Percentiles rank a stretch among this genome's conserved stretches.
Conservation (phyloP, 2,329 filamentous ascomycete genomes). For the Calycina herbarum region DNA sequence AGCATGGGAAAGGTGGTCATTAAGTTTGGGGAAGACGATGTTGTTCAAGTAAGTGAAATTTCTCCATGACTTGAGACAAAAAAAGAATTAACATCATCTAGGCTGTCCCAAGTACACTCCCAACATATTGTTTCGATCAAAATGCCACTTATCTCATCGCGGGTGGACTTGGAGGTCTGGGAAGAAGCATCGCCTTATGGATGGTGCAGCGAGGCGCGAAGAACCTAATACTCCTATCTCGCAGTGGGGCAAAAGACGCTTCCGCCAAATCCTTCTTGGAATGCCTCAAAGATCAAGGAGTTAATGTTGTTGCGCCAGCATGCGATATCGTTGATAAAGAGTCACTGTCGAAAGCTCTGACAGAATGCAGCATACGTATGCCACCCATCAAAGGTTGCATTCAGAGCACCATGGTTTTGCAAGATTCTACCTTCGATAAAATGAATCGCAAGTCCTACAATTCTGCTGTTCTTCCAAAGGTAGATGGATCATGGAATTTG, state of each 20-base stretch:
- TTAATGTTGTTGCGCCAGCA: constrained; percentile 44
- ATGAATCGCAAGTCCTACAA: constrained; percentile 42
- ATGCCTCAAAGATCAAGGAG: constrained; percentile 34
- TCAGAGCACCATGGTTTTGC: constrained; percentile 48
- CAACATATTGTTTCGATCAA: constrained; percentile 19
- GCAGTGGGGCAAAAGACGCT: constrained; percentile 19
- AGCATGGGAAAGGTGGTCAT: constrained; percentile 23
- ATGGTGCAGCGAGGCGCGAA: constrained; percentile 30
- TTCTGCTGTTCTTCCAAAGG: constrained; percentile 39
- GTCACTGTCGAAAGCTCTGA: constrained; percentile 12
- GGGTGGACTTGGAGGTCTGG: constrained; percentile 36
- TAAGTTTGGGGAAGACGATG: background rate
- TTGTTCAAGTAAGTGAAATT: constrained; percentile 26
- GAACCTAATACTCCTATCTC: constrained; percentile 35
- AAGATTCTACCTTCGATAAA: constrained; percentile 26
- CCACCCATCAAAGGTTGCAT: constrained; percentile 44
- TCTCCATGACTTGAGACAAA: background rate
- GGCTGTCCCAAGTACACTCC: constrained; percentile 5
- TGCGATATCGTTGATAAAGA: constrained; percentile 50
- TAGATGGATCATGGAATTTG: constrained; percentile 28
- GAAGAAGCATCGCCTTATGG: constrained; percentile 27
- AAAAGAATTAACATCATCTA: background rate
- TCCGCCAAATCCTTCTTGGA: constrained; percentile 13
- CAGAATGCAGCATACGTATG: constrained; percentile 8
- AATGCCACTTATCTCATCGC: constrained; percentile 32